These are phyloP conservation scores for Cytidiella melzeri DNA, from an alignment of 768 basidiomycete species.

Conservation along the genomic window DNA sequence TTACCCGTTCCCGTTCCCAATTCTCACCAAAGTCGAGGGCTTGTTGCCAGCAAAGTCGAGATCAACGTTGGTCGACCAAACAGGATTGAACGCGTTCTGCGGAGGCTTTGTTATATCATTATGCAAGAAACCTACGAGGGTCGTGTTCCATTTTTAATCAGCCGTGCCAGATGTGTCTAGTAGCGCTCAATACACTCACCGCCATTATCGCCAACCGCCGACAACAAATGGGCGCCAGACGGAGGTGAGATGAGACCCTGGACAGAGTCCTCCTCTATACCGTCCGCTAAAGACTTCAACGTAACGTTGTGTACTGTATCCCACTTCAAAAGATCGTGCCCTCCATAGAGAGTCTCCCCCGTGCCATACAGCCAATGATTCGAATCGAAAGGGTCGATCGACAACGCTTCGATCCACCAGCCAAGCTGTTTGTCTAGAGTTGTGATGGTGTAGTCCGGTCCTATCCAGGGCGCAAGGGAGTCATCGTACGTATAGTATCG, in stretches of 20 bases:
- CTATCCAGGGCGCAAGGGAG: conserved; percentile 54
- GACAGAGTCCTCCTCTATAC: conserved; percentile 59
- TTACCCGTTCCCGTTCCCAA: conserved; percentile 42
- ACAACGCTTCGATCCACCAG: conserved; percentile 69
- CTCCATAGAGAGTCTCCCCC: conserved; percentile 57
- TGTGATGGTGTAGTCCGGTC: conserved; percentile 40
- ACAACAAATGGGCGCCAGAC: conserved; percentile 49
- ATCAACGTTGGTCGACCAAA: conserved; percentile 40
- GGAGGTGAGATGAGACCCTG: conserved; percentile 56
- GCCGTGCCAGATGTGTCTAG: not conserved
- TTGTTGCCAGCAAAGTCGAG: conserved; percentile 50
- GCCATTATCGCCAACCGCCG: conserved; percentile 48
- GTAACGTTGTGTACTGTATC: conserved; percentile 54
- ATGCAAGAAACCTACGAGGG: conserved; percentile 40
- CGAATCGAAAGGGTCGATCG: conserved; percentile 61
- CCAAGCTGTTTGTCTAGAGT: conserved; percentile 48
- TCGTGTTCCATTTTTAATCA: not conserved
- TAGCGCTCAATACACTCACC: conserved; percentile 27
- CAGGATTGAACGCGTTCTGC: conserved; percentile 33
- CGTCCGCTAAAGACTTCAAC: conserved; percentile 53
- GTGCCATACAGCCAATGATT: conserved; percentile 72
- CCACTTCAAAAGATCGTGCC: conserved; percentile 53
- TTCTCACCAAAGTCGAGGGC: conserved; percentile 43
- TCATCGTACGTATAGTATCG: conserved; percentile 50
- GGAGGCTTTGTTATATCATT: conserved; percentile 37